Percentiles rank a stretch among this genome's conserved stretches.
phyloP scores from a whole-genome alignment of 352 stramenopile genomes.

The Globisporangium megalacanthum region DNA sequence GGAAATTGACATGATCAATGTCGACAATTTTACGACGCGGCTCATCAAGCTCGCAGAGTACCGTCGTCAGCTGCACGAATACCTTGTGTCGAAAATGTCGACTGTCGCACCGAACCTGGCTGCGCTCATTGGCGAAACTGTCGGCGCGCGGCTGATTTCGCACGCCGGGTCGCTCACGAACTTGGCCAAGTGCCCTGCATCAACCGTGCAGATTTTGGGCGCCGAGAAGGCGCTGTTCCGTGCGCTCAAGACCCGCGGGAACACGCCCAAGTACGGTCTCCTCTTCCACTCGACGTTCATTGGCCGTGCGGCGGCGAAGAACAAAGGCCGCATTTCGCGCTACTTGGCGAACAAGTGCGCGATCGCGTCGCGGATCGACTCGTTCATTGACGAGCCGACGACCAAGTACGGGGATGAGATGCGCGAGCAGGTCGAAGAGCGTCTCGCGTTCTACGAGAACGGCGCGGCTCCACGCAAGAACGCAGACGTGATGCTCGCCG shows the following conservation, averaged over 20 bases:
- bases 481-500: slow-evolving; percentile 98
- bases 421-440: slow-evolving; percentile 98
- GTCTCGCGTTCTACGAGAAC: slow-evolving; percentile 99
- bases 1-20: slow-evolving; percentile 99
- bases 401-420: slow-evolving; percentile 98
- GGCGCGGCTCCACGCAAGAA: slow-evolving; percentile 97
- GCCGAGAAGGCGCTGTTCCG: slow-evolving; percentile 99
- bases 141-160: slow-evolving; percentile 99
- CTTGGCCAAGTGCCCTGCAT: slow-evolving; percentile 98
- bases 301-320: slow-evolving; percentile 97
- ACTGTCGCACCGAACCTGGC: slow-evolving; percentile 98
- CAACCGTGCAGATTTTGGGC: slow-evolving; percentile 99
- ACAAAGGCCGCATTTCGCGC: slow-evolving; percentile 99
- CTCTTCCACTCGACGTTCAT: slow-evolving; percentile 99
- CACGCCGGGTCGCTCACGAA: slow-evolving; percentile 99
- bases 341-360: slow-evolving; percentile 99
- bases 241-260: slow-evolving; percentile 99
- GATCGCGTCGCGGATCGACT: slow-evolving; percentile 99
- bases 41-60: slow-evolving; percentile 99
- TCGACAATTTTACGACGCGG: slow-evolving; percentile 97
- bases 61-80: slow-evolving; percentile 93
- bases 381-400: slow-evolving; percentile 95
- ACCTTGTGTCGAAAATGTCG: slow-evolving; percentile 97
- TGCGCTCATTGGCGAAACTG: slow-evolving; percentile 98
- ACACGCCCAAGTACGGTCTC: slow-evolving; percentile 99